These are phyloP conservation scores for Xylariaceae sp. DNA, from an alignment of 2,329 filamentous ascomycete species.

Conservation along the genomic window DNA sequence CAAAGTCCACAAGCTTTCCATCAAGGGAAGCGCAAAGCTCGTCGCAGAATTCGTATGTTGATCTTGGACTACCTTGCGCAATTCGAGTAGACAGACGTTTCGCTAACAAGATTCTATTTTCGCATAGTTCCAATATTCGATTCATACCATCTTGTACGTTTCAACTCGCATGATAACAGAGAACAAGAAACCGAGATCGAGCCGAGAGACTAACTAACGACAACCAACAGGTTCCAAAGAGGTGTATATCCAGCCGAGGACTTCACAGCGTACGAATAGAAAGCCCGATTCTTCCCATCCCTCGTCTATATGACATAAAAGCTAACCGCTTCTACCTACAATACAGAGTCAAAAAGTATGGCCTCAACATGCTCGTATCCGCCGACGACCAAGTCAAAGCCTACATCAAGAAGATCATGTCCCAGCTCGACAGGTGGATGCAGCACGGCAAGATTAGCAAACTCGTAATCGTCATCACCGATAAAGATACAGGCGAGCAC, in stretches of 20 bases:
- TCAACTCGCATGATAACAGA: background rate
- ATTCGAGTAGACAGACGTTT: background rate
- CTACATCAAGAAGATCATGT: slow-evolving; percentile 99
- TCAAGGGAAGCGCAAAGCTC: slow-evolving; percentile 83
- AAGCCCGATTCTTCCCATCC: background rate
- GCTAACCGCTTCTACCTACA: background rate
- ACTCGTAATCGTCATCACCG: slow-evolving; percentile 94
- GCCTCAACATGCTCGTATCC: slow-evolving; percentile 96
- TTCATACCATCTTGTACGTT: slow-evolving; percentile 89
- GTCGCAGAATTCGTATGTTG: slow-evolving; percentile 90
- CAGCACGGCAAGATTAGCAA: slow-evolving; percentile 95
- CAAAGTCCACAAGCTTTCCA: slow-evolving; percentile 92
- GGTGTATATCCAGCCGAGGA: slow-evolving; percentile 92
- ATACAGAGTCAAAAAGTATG: slow-evolving; percentile 90
- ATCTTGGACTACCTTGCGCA: background rate
- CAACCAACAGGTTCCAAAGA: slow-evolving; percentile 74
- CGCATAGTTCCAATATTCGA: slow-evolving; percentile 89
- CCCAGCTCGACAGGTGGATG: slow-evolving; percentile 98
- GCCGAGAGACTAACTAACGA: background rate
- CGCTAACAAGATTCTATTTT: slow-evolving; percentile 17
- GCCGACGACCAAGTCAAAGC: slow-evolving; percentile 98
- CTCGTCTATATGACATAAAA: too few relatives aligned
- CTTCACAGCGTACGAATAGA: slow-evolving; percentile 77
- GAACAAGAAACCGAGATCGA: background rate
- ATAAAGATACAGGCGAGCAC: slow-evolving; percentile 95